These are phyloP conservation scores for Pseudogymnoascus sp. DNA, from an alignment of 2,329 filamentous ascomycete genomes.

Conservation along the genomic window DNA sequence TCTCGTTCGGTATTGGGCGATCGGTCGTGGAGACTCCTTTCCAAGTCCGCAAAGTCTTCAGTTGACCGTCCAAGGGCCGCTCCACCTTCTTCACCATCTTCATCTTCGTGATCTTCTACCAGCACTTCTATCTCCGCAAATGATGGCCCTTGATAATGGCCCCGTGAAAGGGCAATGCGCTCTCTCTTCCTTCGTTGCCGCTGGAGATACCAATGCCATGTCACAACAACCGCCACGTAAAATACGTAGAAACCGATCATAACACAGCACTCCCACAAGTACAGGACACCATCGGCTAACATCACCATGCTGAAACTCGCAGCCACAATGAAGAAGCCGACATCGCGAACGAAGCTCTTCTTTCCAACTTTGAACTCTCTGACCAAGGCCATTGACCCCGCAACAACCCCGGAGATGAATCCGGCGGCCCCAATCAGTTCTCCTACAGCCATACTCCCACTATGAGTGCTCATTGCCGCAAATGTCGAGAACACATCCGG, in stretches of 20 bases:
- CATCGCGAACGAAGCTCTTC: constrained; percentile 84
- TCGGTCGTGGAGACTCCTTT: constrained; percentile 29
- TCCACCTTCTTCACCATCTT: constrained; percentile 49
- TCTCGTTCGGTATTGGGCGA: constrained; percentile 35
- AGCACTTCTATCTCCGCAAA: constrained; percentile 48
- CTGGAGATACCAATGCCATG: constrained; percentile 82
- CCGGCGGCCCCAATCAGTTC: constrained; percentile 91
- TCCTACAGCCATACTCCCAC: constrained; percentile 91
- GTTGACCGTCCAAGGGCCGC: constrained; percentile 10
- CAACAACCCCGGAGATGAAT: constrained; percentile 94
- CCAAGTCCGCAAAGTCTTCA: constrained; percentile 28
- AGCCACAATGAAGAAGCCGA: constrained; percentile 84
- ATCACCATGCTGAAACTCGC: constrained; percentile 83
- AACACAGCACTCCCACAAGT: constrained; percentile 78
- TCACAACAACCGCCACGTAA: constrained; percentile 82
- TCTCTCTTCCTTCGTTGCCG: constrained; percentile 53
- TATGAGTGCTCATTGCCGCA: constrained; percentile 94
- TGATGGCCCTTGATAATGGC: constrained; percentile 60
- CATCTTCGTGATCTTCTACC: constrained; percentile 59
- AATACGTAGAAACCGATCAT: constrained; percentile 92
- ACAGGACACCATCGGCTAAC: constrained; percentile 73
- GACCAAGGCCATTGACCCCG: constrained; percentile 95
- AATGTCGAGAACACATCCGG: constrained; percentile 98
- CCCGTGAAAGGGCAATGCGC: constrained; percentile 64
- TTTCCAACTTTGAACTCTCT: constrained; percentile 86